Percentiles rank a stretch among this genome's conserved stretches.
These are phyloP conservation scores for Fusarium robinianum DNA, from an alignment of 2,329 filamentous ascomycete species.

Conservation along the genomic window DNA sequence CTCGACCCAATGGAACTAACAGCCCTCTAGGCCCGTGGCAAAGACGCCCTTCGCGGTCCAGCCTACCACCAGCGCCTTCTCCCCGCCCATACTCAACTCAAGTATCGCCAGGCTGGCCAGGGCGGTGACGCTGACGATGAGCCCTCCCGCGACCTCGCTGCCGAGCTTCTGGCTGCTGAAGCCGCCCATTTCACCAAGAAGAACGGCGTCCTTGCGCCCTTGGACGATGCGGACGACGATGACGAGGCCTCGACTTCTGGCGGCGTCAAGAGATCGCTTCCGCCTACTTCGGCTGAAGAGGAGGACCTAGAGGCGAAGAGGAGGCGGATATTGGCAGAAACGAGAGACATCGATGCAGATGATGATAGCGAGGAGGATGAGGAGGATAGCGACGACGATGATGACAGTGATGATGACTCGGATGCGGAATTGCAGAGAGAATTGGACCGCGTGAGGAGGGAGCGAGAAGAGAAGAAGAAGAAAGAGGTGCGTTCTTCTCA, in stretches of 20 bases:
- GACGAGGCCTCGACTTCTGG: slow-evolving; percentile 44
- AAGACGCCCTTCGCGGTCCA: slow-evolving; percentile 89
- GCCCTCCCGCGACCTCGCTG: slow-evolving; percentile 75
- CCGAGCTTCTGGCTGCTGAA: slow-evolving; percentile 88
- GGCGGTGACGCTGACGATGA: slow-evolving; percentile 78
- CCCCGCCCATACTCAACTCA: slow-evolving; percentile 90
- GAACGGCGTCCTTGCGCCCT: slow-evolving; percentile 56
- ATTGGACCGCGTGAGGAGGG: slow-evolving; percentile 89
- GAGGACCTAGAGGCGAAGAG: slow-evolving; percentile 82
- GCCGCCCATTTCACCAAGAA: slow-evolving; percentile 85
- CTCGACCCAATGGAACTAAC: slow-evolving; percentile 34
- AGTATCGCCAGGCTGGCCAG: slow-evolving; percentile 85
- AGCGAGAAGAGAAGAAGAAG: slow-evolving; percentile 55
- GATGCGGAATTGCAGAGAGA: slow-evolving; percentile 88
- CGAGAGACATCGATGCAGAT: slow-evolving; percentile 82
- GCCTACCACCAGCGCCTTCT: slow-evolving; percentile 96
- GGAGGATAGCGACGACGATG: slow-evolving; percentile 57
- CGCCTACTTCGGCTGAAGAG: slow-evolving; percentile 24
- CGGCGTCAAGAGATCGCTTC: slow-evolving; percentile 63
- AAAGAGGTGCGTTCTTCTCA: slow-evolving; percentile 37
- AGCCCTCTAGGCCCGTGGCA: slow-evolving; percentile 73
- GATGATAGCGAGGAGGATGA: slow-evolving; percentile 63
- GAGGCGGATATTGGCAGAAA: slow-evolving; percentile 83
- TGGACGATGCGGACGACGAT: slow-evolving; percentile 56
- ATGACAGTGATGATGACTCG: slow-evolving; percentile 57